These are phyloP conservation scores for Plantago rigida DNA, from an alignment of 305 asterid species.

Conservation along the genomic window DNA sequence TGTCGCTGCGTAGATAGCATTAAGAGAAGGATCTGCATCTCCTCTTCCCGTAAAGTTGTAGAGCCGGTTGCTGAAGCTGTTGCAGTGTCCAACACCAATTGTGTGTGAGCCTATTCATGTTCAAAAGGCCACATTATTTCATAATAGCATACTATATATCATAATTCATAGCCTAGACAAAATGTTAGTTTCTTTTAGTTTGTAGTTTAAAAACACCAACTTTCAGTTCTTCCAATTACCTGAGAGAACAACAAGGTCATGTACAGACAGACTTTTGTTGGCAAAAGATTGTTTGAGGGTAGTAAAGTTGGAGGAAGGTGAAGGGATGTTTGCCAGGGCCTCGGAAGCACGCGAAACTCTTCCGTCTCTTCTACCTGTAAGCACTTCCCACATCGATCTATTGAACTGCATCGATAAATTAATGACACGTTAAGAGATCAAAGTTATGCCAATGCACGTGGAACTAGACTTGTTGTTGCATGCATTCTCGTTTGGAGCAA, in stretches of 20 bases:
- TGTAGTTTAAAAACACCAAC: not conserved
- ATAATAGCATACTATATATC: not conserved
- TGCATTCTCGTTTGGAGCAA: too few relatives aligned
- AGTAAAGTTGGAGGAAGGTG: conserved; percentile 24
- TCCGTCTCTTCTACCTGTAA: conserved; percentile 31
- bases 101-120: conserved; percentile 36
- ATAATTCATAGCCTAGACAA: too few relatives aligned
- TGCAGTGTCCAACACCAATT: conserved; percentile 36
- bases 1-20: conserved; percentile 29
- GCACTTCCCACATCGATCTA: conserved; percentile 28
- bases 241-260: conserved; percentile 32
- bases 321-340: conserved; percentile 22
- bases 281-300: conserved; percentile 23
- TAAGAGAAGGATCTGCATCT: conserved; percentile 31
- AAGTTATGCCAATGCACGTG: not conserved
- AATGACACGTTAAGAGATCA: not conserved
- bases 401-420: conserved; percentile 21
- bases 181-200: too few relatives aligned
- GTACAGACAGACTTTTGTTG: conserved; percentile 21
- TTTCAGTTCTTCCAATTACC: conserved; percentile 7
- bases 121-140: too few relatives aligned
- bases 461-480: not conserved
- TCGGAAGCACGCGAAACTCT: conserved; percentile 19
- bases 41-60: conserved; percentile 42
- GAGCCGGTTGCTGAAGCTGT: conserved; percentile 33